These are phyloP conservation scores for Smallanthus sonchifolius DNA, from an alignment of 129 eudicot species.

Conservation along the genomic window DNA sequence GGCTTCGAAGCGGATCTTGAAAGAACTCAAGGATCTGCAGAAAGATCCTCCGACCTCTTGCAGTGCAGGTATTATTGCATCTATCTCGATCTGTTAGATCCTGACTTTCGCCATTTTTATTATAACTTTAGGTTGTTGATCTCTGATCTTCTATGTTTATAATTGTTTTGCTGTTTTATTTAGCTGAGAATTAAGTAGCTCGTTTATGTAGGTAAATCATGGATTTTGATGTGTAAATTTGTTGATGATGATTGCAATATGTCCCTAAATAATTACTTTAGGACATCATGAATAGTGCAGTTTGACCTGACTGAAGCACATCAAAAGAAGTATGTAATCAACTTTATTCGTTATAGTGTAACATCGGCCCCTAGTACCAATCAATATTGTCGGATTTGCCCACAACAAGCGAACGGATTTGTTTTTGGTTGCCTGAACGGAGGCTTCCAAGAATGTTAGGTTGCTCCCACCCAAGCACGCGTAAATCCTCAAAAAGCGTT, in stretches of 20 bases:
- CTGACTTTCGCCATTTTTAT: neutral
- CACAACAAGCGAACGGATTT: no score
- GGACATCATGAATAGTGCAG: neutral
- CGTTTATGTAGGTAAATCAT: neutral
- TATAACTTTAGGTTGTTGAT: neutral
- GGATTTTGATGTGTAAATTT: slow-evolving; percentile 3
- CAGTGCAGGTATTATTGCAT: slow-evolving; percentile 47
- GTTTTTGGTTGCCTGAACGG: no score
- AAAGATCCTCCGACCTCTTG: slow-evolving; percentile 77
- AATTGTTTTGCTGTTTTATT: neutral
- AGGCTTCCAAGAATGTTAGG: no score
- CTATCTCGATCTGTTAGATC: neutral
- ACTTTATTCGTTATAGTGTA: neutral
- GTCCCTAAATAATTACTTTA: neutral
- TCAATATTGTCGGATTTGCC: no score
- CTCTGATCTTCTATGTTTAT: neutral
- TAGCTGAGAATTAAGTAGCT: neutral
- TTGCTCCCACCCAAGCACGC: no score
- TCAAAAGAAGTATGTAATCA: neutral
- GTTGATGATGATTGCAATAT: neutral
- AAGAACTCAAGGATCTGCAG: slow-evolving; percentile 65
- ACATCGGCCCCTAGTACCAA: no score
- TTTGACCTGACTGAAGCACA: neutral
- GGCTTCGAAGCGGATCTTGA: slow-evolving; percentile 69
- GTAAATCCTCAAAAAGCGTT: no score